Evolutionary conservation across 306 rosid species (phyloP), one percentile per base, ranked within the genome.

Genomic region (Inga oerstediana): DNA sequence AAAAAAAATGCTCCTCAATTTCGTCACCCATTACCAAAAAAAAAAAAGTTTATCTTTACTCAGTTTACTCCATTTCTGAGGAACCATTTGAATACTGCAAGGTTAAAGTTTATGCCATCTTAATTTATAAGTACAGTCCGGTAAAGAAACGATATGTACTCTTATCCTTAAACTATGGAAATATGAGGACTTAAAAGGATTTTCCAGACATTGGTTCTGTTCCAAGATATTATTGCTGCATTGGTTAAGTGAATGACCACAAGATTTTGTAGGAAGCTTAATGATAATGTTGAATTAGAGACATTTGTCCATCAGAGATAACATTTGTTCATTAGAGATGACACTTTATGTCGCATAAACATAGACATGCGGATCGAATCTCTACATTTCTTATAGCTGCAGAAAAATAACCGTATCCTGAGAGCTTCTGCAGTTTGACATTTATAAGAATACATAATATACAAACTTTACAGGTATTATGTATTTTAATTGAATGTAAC

Each of bases 401-500:
- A 46, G 22, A 15, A 30, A 14, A 27, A 27, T 3, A 24, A 27
- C 1, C 30, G 48, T 8, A 24, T 27, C 39, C 41, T 5, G 24
- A 8, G 13, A 13, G 34, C 39, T 24, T 24, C 41, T 51, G 41
- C 22, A 45, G 59, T 72, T 72, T 46, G 20, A 51, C 58, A 44
- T 14, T 8, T 73, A 48, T 15, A 32, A 65, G 71, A 71, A 9
- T 19, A 34, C 66, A 34, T 1, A 54, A 35, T 20, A 20, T 19
- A 35, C 1, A 52, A 54, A 20, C 51, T 75, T 56, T 11, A 52
- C 68, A 3, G 9, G 19, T 12, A 75, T 19, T 34, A 16, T 74
- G 17, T 74, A 81, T 45, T 84, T 68, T 7, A 7, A 54, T 54
- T 54, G 71, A 75, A 79, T 61, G 20, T 52, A 79, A 13, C 19